Evolutionary conservation across 805 yeast species (phyloP).

Genomic region (Sungouiozyma ichnusensis): DNA sequence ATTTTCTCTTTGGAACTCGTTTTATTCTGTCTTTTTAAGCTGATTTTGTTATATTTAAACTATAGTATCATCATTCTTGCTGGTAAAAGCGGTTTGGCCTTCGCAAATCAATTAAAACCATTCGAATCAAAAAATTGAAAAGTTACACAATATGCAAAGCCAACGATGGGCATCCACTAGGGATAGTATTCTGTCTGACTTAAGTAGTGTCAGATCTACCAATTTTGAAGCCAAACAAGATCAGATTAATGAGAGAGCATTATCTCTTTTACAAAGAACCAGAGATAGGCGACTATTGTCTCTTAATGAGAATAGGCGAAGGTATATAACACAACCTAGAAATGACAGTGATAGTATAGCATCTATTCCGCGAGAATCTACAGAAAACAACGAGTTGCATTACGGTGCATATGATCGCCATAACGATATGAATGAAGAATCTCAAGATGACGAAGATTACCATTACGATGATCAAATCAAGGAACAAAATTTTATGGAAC

Average conservation of each 20-base stretch:
- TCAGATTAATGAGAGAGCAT: conserved; percentile 24
- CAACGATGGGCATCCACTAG: neutral
- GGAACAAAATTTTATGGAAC: neutral
- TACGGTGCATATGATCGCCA: neutral
- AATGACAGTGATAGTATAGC: too few species aligned
- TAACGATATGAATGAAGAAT: neutral
- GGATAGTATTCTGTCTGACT: neutral
- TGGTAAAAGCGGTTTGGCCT: too few species aligned
- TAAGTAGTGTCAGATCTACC: conserved; percentile 2
- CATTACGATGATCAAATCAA: too few species aligned
- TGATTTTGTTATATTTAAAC: too few species aligned
- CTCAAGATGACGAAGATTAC: neutral
- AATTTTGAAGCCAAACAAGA: conserved; percentile 15
- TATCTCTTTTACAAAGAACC: conserved; percentile 21
- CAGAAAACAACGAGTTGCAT: neutral
- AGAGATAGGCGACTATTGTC: conserved; percentile 19
- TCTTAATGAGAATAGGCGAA: conserved; percentile 7
- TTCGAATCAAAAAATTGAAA: too few species aligned
- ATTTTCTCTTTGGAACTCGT: too few species aligned
- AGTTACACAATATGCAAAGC: too few species aligned
- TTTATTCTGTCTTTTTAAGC: too few species aligned
- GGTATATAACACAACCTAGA: too few species aligned
- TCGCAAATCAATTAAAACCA: too few species aligned
- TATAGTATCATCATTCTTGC: too few species aligned
- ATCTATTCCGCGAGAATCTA: too few species aligned